Conservation (phyloP, 2,329 filamentous ascomycete species). For the Cladophialophora yegresii region DNA sequence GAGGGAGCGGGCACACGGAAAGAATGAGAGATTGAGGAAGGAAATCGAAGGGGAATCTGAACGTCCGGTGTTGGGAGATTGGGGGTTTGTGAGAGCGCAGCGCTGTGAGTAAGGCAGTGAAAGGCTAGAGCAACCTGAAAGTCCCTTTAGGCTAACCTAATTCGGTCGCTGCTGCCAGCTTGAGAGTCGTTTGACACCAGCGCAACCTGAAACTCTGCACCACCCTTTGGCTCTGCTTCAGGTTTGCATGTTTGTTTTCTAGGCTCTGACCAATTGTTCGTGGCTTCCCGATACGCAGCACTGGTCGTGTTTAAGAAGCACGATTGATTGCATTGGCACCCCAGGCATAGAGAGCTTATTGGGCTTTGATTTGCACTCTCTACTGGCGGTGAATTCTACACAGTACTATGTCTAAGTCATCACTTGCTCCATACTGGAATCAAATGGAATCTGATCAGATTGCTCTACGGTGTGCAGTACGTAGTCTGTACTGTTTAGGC, state of each 20-base stretch:
- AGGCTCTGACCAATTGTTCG: not conserved
- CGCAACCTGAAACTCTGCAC: conserved; percentile 10
- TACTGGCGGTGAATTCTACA: not conserved
- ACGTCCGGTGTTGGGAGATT: conserved; percentile 29
- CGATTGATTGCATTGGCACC: not conserved
- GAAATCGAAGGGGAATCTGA: conserved; percentile 34
- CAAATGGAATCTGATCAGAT: not conserved
- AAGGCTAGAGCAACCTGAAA: conserved; percentile 7
- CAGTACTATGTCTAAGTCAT: not conserved
- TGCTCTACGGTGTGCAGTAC: not conserved
- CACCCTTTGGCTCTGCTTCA: not conserved
- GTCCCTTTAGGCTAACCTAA: conserved; percentile 8
- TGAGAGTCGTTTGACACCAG: conserved; percentile 1
- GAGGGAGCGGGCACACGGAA: conserved; percentile 31
- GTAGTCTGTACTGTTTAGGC: not conserved
- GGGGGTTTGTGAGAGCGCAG: conserved; percentile 15
- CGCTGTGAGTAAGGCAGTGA: conserved; percentile 14
- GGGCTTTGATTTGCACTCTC: not conserved
- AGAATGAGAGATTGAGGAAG: conserved; percentile 25
- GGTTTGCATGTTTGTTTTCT: not conserved
- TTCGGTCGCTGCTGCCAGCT: not conserved
- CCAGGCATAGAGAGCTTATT: not conserved
- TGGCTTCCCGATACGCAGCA: not conserved
- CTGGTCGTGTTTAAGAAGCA: not conserved
- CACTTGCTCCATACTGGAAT: not conserved